Conservation (phyloP, 2,329 filamentous ascomycete genomes). For the Xylariaceae sp. region DNA sequence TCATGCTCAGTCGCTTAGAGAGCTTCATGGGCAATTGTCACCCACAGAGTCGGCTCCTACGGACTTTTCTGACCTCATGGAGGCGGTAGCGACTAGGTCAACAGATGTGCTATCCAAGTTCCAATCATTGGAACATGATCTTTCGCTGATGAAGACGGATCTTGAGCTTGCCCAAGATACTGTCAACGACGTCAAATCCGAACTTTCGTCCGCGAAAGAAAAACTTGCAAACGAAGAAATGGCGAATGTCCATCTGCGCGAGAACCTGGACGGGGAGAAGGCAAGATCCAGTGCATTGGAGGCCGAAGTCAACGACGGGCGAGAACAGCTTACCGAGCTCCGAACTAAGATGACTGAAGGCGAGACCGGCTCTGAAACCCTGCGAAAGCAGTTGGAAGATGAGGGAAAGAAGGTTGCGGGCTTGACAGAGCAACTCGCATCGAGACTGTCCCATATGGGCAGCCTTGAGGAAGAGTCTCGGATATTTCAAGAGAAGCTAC, state of each 20-base stretch:
- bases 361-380: slow-evolving; percentile 74
- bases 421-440: slow-evolving; percentile 66
- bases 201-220: slow-evolving; percentile 52
- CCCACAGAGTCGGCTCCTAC: slow-evolving; percentile 48
- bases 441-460: slow-evolving; percentile 70
- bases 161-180: slow-evolving; percentile 55
- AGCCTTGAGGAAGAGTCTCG: slow-evolving; percentile 72
- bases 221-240: slow-evolving; percentile 49
- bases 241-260: slow-evolving; percentile 46
- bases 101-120: slow-evolving; percentile 57
- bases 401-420: slow-evolving; percentile 67
- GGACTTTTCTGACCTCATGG: slow-evolving; percentile 54
- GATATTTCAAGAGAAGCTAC: slow-evolving; percentile 61
- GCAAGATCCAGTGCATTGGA: slow-evolving; percentile 53
- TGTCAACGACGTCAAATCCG: slow-evolving; percentile 50
- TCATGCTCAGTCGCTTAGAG: slow-evolving; percentile 51
- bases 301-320: slow-evolving; percentile 57
- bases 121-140: slow-evolving; percentile 55
- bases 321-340: slow-evolving; percentile 64
- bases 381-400: slow-evolving; percentile 70
- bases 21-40: slow-evolving; percentile 55
- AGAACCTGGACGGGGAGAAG: slow-evolving; percentile 49
- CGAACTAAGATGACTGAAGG: slow-evolving; percentile 73
- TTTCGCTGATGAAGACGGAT: slow-evolving; percentile 58
- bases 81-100: slow-evolving; percentile 54